Evolutionary conservation across 345 rosid genomes (phyloP).

Genomic region (Euclidium syriacum): DNA sequence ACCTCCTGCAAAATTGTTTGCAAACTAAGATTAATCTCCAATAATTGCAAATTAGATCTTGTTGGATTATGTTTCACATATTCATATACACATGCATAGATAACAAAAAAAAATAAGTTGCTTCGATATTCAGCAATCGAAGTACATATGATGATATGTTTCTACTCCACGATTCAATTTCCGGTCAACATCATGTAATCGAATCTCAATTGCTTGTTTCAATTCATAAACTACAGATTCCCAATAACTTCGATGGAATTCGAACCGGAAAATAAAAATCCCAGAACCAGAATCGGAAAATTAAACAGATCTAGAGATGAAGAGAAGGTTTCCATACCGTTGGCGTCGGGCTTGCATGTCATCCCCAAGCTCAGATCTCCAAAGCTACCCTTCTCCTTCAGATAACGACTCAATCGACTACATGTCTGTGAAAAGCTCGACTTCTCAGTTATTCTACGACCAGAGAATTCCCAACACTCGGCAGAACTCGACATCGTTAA

Average conservation of each 20-base stretch:
- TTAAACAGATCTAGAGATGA: neutral
- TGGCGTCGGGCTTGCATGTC: constrained; percentile 43
- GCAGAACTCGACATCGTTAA: constrained; percentile 49
- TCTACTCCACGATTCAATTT: neutral
- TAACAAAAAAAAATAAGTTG: no score
- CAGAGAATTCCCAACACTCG: constrained; percentile 36
- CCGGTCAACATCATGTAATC: neutral
- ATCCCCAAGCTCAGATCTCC: constrained; percentile 69
- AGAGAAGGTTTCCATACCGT: constrained; percentile 25
- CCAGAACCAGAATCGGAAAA: neutral
- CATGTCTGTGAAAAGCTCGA: constrained; percentile 62
- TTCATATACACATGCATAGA: neutral
- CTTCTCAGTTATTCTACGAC: constrained; percentile 36
- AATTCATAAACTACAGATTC: neutral
- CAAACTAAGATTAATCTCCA: neutral
- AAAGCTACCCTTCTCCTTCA: constrained; percentile 63
- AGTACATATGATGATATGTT: neutral
- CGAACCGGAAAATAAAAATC: neutral
- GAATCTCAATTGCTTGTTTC: neutral
- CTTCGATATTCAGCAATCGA: neutral
- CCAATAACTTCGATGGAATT: neutral
- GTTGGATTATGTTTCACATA: neutral
- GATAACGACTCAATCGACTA: constrained; percentile 64
- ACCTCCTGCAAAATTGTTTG: constrained; percentile 15
- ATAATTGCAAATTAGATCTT: neutral